These are phyloP conservation scores for Xylaria digitata DNA, from an alignment of 2,329 filamentous ascomycete species.

Conservation along the genomic window DNA sequence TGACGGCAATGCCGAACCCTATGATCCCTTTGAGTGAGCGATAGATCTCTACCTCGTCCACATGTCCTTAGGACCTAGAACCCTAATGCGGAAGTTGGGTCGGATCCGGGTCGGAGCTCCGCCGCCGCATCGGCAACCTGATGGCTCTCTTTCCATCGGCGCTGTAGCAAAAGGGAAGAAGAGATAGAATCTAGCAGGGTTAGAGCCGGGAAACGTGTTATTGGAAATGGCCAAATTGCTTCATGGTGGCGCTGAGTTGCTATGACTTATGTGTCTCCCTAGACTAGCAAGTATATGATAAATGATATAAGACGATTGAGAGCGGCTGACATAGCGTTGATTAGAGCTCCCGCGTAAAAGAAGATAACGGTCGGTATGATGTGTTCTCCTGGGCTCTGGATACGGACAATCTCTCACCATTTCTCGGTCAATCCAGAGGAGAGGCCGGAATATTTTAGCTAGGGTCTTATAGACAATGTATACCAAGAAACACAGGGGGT, in stretches of 20 bases:
- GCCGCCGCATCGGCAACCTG: not conserved
- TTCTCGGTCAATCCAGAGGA: constrained; percentile 1
- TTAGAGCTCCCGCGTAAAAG: not conserved
- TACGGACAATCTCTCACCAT: constrained; percentile 1
- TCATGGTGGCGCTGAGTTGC: not conserved
- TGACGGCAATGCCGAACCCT: not conserved
- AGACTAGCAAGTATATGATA: not conserved
- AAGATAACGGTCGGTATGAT: not conserved
- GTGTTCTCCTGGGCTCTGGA: not conserved
- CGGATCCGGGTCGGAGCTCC: not conserved
- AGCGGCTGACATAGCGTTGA: not conserved
- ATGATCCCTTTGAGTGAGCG: not conserved
- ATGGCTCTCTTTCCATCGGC: not conserved
- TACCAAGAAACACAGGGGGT: not conserved
- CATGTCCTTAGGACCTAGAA: not conserved
- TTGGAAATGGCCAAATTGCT: not conserved
- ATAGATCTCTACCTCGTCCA: not conserved
- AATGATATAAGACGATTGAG: not conserved
- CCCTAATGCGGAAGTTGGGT: not conserved
- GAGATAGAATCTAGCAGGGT: not conserved
- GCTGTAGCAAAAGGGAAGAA: not conserved
- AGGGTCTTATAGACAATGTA: not conserved
- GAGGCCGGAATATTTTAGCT: not conserved
- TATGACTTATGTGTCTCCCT: not conserved
- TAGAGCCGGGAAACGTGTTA: not conserved